These are phyloP conservation scores for Phoma sp. DNA, from an alignment of 2,329 filamentous ascomycete genomes.

Conservation along the genomic window DNA sequence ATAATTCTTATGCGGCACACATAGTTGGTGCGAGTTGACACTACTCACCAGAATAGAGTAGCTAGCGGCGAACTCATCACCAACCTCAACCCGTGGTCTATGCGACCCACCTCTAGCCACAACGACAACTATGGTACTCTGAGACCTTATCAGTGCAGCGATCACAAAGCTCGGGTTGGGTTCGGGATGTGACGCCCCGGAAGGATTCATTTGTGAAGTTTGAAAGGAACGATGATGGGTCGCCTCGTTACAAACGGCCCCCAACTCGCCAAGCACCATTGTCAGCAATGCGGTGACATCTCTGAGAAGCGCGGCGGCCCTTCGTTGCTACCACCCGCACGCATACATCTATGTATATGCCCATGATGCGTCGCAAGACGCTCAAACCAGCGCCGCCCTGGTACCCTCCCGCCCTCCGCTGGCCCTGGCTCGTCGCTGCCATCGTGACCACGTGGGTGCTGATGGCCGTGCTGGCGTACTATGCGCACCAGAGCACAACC, in stretches of 20 bases:
- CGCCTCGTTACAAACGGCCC: neutral
- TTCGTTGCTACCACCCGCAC: neutral
- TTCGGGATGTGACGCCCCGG: neutral
- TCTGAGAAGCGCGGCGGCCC: neutral
- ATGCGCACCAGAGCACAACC: constrained; percentile 49
- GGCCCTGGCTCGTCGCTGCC: constrained; percentile 13
- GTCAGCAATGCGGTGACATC: neutral
- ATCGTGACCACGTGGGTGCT: constrained; percentile 32
- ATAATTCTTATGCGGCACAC: too few relatives aligned
- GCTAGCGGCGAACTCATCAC: constrained; percentile 1
- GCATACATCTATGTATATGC: neutral
- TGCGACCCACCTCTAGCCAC: neutral
- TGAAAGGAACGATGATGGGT: neutral
- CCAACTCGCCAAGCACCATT: neutral
- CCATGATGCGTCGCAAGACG: constrained; percentile 2
- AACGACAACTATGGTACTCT: neutral
- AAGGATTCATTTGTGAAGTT: neutral
- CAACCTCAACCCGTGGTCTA: neutral
- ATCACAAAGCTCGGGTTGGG: neutral
- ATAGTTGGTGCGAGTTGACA: constrained; percentile 1
- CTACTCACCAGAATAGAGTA: neutral
- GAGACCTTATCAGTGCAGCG: neutral
- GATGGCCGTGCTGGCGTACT: constrained; percentile 52
- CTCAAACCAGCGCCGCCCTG: constrained; percentile 1
- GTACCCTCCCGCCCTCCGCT: constrained; percentile 13